Evolutionary conservation across 208 protist genomes (phyloP), one percentile per base, ranked within the genome.

Genomic region (Porcisia deanei): DNA sequence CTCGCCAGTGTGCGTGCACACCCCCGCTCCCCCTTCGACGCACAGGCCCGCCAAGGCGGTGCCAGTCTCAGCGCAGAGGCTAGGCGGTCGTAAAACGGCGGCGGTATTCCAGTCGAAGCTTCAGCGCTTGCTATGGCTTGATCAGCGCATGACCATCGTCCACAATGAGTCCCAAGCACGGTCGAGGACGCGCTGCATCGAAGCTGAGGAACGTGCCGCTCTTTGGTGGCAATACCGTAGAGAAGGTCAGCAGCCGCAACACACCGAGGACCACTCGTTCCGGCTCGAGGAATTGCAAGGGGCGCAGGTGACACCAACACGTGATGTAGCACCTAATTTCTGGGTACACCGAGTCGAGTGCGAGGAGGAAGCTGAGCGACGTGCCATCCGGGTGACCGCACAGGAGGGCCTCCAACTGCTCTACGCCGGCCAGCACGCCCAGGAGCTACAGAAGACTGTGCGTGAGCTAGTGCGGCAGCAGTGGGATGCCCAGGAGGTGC

Each of bases 171-270:
- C 71, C 9, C 61, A 60, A 22, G 43, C 55, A 37, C 64, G 77
- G 2, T 71, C 77, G 8, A 54, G 39, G 41, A 63, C 59, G 72
- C 77, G 77, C 37, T 82, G 77, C 66, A 53, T 3, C 30, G 77
- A 82, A 49, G 71, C 77, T 5, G 77, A 82, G n/a, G 61, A 34
- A 45, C 76, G 57, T 37, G 75, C 74, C 45, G 61, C 59, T 5
- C 43, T 85, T 47, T 81, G 81, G 77, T 77, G 71, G 74, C 57
- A 67, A 9, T 71, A 81, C n/a, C 72, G 60, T 9, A 43, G 37
- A 20, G 49, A 63, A 25, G 22, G 41, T 61, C 10, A 43, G 55
- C 39, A 5, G 67, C 18, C 12, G 22, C 22, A 60, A n/a, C 54
- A 66, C 59, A 58, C 34, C n/a, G 61, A 79, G 18, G 58, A 79